Conservation (phyloP, 176 grass and related monocot genomes). For the Phragmites australis region DNA sequence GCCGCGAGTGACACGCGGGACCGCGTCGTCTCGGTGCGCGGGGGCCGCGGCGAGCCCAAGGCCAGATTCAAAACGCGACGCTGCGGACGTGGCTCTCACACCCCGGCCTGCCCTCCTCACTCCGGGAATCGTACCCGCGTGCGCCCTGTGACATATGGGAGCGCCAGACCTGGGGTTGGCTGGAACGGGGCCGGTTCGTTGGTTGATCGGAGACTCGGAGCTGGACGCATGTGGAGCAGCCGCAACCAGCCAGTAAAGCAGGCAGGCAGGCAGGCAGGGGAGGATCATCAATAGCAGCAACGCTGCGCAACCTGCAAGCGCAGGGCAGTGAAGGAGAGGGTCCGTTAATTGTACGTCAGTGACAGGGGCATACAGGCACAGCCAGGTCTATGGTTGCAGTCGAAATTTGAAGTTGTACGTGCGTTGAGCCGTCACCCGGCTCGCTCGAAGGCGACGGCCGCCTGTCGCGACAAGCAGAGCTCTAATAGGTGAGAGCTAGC, state of each 20-base stretch:
- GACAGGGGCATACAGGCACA: background rate
- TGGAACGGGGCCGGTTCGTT: background rate
- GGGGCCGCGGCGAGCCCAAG: background rate
- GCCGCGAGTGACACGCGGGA: slow-evolving; percentile 17
- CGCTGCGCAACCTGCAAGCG: background rate
- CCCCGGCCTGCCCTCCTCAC: background rate
- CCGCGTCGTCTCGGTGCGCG: slow-evolving; percentile 26
- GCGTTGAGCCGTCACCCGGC: too few relatives aligned
- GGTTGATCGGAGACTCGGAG: background rate
- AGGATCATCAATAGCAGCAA: background rate
- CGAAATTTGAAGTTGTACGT: slow-evolving; percentile 22
- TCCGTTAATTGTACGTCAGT: slow-evolving; percentile 34
- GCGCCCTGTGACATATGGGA: slow-evolving; percentile 28
- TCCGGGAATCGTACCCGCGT: background rate
- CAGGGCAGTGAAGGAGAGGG: background rate
- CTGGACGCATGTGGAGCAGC: slow-evolving; percentile 28
- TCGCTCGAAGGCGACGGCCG: too few relatives aligned
- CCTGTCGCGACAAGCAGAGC: too few relatives aligned
- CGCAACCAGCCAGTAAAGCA: background rate
- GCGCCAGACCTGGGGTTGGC: background rate
- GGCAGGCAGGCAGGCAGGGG: slow-evolving; percentile 5
- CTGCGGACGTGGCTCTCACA: background rate
- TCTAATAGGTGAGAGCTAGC: too few relatives aligned
- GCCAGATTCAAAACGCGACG: slow-evolving; percentile 44
- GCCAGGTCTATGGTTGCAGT: background rate